phyloP scores from a whole-genome alignment of 2,329 filamentous ascomycete species.

The Neoarthrinium moseri region DNA sequence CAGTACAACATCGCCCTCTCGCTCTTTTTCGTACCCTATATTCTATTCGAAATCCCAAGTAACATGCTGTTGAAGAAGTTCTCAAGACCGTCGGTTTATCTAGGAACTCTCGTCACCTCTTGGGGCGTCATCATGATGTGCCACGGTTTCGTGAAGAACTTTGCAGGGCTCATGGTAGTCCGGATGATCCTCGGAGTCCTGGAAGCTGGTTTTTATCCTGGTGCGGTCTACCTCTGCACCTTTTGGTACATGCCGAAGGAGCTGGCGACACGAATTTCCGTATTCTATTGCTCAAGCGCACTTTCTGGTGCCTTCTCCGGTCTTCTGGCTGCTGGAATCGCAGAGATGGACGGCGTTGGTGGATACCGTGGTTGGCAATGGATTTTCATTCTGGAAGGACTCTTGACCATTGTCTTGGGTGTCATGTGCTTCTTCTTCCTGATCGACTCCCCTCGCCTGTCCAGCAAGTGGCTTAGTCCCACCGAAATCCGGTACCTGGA shows the following conservation, averaged over 20 bases:
- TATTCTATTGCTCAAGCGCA: conserved; percentile 47
- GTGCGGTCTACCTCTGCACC: conserved; percentile 24
- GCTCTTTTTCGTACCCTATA: conserved; percentile 47
- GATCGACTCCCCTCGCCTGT: conserved; percentile 19
- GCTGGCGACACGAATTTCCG: conserved; percentile 22
- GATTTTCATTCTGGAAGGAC: conserved; percentile 53
- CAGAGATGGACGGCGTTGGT: conserved; percentile 53
- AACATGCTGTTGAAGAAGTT: conserved; percentile 65
- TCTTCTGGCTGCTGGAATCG: conserved; percentile 30
- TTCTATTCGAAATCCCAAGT: conserved; percentile 60
- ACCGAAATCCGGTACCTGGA: conserved; percentile 36
- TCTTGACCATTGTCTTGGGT: conserved; percentile 58
- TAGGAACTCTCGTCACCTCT: conserved; percentile 61
- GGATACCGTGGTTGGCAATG: conserved; percentile 40
- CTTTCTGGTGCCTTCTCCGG: conserved; percentile 64
- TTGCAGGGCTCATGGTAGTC: conserved; percentile 23
- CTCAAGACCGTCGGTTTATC: conserved; percentile 58
- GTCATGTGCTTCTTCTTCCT: conserved; percentile 48
- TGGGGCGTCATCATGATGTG: conserved; percentile 30
- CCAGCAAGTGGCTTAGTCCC: conserved; percentile 31
- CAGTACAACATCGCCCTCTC: conserved; percentile 67
- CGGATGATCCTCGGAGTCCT: conserved; percentile 32
- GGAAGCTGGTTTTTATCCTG: conserved; percentile 29
- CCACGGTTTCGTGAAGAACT: conserved; percentile 25
- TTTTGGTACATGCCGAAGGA: conserved; percentile 29